phyloP scores from a whole-genome alignment of 2,329 filamentous ascomycete species.

The Fusarium secorum region DNA sequence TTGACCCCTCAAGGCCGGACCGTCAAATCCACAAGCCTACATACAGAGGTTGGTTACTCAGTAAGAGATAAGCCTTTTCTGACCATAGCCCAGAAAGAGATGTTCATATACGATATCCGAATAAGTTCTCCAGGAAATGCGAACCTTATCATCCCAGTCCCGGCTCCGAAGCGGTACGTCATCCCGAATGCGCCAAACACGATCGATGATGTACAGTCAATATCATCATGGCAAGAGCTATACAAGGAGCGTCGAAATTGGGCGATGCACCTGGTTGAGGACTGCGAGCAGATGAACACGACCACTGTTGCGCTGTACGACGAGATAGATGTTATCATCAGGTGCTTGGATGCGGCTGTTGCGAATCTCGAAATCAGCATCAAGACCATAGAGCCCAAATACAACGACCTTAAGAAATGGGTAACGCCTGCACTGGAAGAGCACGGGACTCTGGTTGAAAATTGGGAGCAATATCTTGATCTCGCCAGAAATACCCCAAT shows the following conservation, averaged over 20 bases:
- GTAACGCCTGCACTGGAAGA: slow-evolving; percentile 72
- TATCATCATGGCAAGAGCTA: slow-evolving; percentile 87
- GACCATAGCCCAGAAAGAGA: slow-evolving; percentile 69
- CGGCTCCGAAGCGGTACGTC: slow-evolving; percentile 62
- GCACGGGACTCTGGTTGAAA: slow-evolving; percentile 67
- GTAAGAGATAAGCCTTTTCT: slow-evolving; percentile 13
- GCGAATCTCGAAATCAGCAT: slow-evolving; percentile 83
- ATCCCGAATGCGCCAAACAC: slow-evolving; percentile 79
- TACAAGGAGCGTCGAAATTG: slow-evolving; percentile 83
- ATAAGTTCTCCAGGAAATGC: slow-evolving; percentile 63
- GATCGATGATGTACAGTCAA: slow-evolving; percentile 78
- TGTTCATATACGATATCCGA: slow-evolving; percentile 90
- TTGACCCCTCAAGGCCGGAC: slow-evolving; percentile 86
- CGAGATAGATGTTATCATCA: slow-evolving; percentile 79
- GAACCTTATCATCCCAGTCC: slow-evolving; percentile 57
- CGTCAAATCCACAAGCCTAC: slow-evolving; percentile 80
- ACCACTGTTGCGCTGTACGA: slow-evolving; percentile 70
- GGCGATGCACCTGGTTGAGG: slow-evolving; percentile 75
- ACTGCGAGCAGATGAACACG: slow-evolving; percentile 71
- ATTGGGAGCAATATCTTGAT: slow-evolving; percentile 74
- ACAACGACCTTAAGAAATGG: slow-evolving; percentile 75
- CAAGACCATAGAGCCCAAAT: slow-evolving; percentile 74
- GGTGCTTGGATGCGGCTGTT: slow-evolving; percentile 83
- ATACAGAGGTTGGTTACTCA: slow-evolving; percentile 70
- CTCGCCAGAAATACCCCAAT: slow-evolving; percentile 71